phyloP scores from a whole-genome alignment of 1,139 yeast species.

The Sporopachydermia cereana region DNA sequence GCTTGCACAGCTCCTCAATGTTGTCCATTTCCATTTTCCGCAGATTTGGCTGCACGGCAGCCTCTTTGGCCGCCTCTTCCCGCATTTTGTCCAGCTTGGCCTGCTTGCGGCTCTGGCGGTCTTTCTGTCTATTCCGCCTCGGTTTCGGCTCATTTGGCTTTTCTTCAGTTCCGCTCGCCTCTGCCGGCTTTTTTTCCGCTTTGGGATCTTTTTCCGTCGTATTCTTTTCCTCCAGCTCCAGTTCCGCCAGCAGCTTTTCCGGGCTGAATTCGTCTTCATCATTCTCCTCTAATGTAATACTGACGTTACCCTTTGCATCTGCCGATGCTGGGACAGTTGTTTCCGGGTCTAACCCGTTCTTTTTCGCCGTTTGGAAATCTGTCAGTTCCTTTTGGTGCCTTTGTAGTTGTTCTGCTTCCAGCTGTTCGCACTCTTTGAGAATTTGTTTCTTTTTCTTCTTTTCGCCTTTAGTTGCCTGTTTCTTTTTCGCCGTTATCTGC shows the following conservation, averaged over 20 bases:
- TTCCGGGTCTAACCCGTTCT: too few species aligned
- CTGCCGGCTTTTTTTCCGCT: slow-evolving; percentile 1
- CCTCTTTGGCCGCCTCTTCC: slow-evolving; percentile 63
- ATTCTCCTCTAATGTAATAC: too few species aligned
- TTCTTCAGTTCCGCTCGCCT: slow-evolving; percentile 6
- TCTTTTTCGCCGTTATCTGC: slow-evolving; percentile 61
- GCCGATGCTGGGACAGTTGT: background rate
- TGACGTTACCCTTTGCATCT: background rate
- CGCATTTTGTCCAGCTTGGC: slow-evolving; percentile 54
- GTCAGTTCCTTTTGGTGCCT: slow-evolving; percentile 44
- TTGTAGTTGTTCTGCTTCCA: slow-evolving; percentile 43
- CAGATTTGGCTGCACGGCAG: slow-evolving; percentile 51
- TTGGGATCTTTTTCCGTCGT: slow-evolving; percentile 9
- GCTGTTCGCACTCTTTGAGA: slow-evolving; percentile 39
- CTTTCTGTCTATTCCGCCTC: slow-evolving; percentile 74
- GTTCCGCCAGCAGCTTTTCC: slow-evolving; percentile 47
- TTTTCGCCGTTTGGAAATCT: slow-evolving; percentile 11
- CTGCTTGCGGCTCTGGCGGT: slow-evolving; percentile 62
- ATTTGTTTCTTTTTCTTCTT: slow-evolving; percentile 45
- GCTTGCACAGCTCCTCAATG: slow-evolving; percentile 39
- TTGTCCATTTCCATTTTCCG: slow-evolving; percentile 60
- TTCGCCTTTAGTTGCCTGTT: slow-evolving; percentile 73
- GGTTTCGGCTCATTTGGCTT: slow-evolving; percentile 21
- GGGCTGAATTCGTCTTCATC: slow-evolving; percentile 42
- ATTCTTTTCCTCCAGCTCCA: slow-evolving; percentile 28